Percentiles rank a stretch among this genome's conserved stretches.
These are phyloP conservation scores for Ramalina intermedia DNA, from an alignment of 495 filamentous ascomycete genomes.

Conservation along the genomic window DNA sequence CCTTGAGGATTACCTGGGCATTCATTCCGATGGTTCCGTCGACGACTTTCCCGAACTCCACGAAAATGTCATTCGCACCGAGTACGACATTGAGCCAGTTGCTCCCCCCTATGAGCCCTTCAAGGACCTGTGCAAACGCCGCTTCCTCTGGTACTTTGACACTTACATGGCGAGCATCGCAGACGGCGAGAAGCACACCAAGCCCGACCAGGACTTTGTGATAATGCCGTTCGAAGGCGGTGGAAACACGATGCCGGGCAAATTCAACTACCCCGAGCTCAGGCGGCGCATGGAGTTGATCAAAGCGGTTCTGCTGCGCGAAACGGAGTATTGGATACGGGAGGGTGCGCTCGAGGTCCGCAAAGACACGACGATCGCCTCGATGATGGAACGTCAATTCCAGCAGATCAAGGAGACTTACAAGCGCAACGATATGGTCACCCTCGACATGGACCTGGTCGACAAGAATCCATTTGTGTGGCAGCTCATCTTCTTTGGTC, in stretches of 20 bases:
- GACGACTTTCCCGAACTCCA: constrained; percentile 19
- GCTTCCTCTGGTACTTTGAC: constrained; percentile 93
- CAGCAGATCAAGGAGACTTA: constrained; percentile 68
- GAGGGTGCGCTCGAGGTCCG: constrained; percentile 49
- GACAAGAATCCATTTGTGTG: constrained; percentile 42
- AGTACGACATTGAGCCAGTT: constrained; percentile 32
- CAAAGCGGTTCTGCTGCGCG: constrained; percentile 50
- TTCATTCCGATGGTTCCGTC: constrained; percentile 37
- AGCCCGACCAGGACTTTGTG: constrained; percentile 46
- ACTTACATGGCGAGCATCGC: constrained; percentile 62
- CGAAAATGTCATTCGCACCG: constrained; percentile 12
- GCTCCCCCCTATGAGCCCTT: constrained; percentile 63
- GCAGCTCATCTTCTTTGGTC: constrained; percentile 69
- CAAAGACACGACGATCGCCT: constrained; percentile 60
- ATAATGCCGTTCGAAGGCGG: constrained; percentile 74
- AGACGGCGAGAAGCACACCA: constrained; percentile 36
- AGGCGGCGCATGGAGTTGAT: constrained; percentile 52
- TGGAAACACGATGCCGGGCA: constrained; percentile 75
- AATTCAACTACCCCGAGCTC: constrained; percentile 69
- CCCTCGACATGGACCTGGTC: constrained; percentile 59
- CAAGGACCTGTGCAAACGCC: constrained; percentile 75
- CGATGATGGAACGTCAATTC: constrained; percentile 67
- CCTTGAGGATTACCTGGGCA: constrained; percentile 63
- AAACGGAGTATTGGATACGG: constrained; percentile 54
- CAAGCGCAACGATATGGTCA: constrained; percentile 49